Evolutionary conservation across 2,329 filamentous ascomycete genomes (phyloP).

Genomic region (Calonectria crousiana): DNA sequence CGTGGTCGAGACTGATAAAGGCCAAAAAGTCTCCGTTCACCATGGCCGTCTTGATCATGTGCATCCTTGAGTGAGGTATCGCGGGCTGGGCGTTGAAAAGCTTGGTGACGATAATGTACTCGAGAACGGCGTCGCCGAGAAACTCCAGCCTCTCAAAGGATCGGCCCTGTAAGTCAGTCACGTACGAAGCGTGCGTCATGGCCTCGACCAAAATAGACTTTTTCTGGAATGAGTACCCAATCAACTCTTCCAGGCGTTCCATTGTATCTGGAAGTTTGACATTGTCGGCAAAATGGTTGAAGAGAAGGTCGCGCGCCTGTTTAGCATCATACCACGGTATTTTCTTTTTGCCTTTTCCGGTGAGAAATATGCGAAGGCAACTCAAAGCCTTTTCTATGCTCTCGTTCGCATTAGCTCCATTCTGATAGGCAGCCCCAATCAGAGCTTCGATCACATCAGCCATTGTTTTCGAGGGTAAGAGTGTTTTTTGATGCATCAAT

Average conservation of each 20-base stretch:
- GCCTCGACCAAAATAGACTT: constrained; percentile 80
- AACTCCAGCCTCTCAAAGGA: constrained; percentile 85
- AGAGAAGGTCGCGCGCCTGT: constrained; percentile 57
- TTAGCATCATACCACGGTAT: constrained; percentile 62
- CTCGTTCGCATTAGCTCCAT: constrained; percentile 62
- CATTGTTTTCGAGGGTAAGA: constrained; percentile 80
- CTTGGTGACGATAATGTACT: constrained; percentile 77
- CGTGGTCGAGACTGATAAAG: constrained; percentile 74
- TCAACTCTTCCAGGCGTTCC: constrained; percentile 69
- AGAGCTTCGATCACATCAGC: constrained; percentile 91
- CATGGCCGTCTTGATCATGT: constrained; percentile 78
- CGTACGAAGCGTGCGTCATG: constrained; percentile 79
- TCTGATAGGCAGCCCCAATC: constrained; percentile 79
- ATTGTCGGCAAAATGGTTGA: constrained; percentile 51
- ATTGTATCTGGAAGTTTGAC: constrained; percentile 56
- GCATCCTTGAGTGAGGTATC: constrained; percentile 72
- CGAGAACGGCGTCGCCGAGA: constrained; percentile 86
- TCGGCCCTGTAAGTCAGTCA: constrained; percentile 53
- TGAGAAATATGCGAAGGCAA: constrained; percentile 77
- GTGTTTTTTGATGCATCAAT: constrained; percentile 35
- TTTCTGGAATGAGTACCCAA: constrained; percentile 80
- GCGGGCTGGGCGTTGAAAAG: constrained; percentile 63
- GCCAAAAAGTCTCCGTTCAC: constrained; percentile 86
- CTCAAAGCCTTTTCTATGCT: constrained; percentile 69
- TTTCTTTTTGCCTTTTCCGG: constrained; percentile 56